Evolutionary conservation across 2,329 filamentous ascomycete genomes (phyloP), one percentile per base, ranked within the genome.

Genomic region (Calonectria henricotiae): DNA sequence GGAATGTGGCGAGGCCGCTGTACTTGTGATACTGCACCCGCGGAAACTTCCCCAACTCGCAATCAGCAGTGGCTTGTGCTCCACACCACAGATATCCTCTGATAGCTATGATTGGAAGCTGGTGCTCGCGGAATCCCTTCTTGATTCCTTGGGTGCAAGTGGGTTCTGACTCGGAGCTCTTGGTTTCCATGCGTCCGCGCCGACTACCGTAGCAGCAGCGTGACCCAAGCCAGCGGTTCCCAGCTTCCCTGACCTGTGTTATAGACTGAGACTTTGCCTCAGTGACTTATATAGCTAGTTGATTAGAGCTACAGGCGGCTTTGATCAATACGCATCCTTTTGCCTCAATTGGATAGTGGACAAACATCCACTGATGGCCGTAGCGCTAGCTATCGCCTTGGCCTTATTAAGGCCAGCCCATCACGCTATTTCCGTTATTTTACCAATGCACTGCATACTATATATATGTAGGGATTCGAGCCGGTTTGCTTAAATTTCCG

Each of bases 1-100:
- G 43, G 15, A 49, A 51, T 67, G 54, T 61, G 65, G 54, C 58
- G 46, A 67, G 55, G 44, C 13, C 13, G n/a, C 5, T 17, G 23
- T 54, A 23, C 20, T 15, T 5, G 27, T 54, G 41, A 25, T 43
- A 41, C n/a, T 35, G 43, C 15, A 43, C 35, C 47, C 60, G 67
- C 62, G 62, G 67, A 66, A 69, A 66, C 62, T 17, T 69, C 62
- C 67, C 67, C 54, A 69, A 62, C 37, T 54, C 30, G 23, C 30
- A 32, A 7, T 41, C 37, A 23, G 23, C 23, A 5, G 23, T 41
- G 23, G 55, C 25, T 39, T 20, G 35, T 46, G 55, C 65, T 49
- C 54, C 46, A 32, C 39, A 51, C 51, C 62, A 46, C 27, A 30
- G 13, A 47, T 1, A 6, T 20, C 5, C 3, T 2, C 23, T 51